Percentiles rank a stretch among this genome's conserved stretches.
phyloP scores from a whole-genome alignment of 306 rosid species.

The Potentilla sterilis region DNA sequence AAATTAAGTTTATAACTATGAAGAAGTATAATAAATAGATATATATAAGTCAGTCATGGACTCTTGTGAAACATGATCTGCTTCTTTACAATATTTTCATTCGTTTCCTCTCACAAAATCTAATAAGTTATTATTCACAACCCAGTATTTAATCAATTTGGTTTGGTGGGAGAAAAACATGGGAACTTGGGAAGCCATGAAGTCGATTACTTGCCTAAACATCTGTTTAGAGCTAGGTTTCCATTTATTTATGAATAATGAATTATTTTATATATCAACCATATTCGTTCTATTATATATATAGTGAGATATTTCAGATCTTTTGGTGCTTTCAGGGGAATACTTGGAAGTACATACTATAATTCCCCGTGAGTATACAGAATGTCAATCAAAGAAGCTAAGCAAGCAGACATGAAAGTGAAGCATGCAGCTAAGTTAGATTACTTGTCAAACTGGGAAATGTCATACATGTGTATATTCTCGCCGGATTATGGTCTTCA shows the following conservation, averaged over 20 bases:
- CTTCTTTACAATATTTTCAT: slow-evolving; percentile 9
- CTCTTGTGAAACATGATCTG: slow-evolving; percentile 15
- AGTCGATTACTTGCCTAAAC: neutral
- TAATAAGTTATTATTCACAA: neutral
- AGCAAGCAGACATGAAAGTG: neutral
- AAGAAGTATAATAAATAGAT: neutral
- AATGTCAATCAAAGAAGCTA: neutral
- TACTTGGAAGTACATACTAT: neutral
- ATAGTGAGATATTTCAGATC: neutral
- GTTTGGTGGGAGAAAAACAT: neutral
- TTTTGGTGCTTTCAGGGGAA: neutral
- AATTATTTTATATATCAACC: neutral
- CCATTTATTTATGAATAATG: neutral
- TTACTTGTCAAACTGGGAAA: neutral
- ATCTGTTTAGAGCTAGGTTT: slow-evolving; percentile 3
- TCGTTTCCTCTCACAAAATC: slow-evolving; percentile 11
- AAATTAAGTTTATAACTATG: neutral
- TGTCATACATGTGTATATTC: neutral
- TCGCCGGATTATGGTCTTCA: neutral
- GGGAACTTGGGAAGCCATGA: neutral
- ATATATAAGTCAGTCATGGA: neutral
- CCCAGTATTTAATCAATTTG: neutral
- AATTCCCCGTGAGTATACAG: neutral
- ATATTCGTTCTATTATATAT: neutral
- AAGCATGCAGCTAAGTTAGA: neutral